phyloP scores from a whole-genome alignment of 1,284 basidiomycete genomes.

The Hymenochaete sp. region DNA sequence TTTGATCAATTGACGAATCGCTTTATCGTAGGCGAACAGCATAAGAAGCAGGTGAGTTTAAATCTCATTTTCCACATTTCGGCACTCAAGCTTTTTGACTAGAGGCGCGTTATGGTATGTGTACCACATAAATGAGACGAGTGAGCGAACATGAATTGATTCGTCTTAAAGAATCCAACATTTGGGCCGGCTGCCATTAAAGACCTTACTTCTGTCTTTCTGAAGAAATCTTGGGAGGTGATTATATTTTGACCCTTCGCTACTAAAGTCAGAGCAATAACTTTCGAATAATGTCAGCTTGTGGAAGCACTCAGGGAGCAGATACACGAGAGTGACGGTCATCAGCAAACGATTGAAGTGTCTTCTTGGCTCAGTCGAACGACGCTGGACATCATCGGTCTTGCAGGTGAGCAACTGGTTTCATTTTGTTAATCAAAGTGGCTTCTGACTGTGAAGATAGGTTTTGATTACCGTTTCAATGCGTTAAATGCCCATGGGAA shows the following conservation, averaged over 20 bases:
- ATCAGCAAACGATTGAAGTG: constrained; percentile 26
- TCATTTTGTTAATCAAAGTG: background rate
- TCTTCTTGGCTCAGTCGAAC: constrained; percentile 33
- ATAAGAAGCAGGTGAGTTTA: constrained; percentile 14
- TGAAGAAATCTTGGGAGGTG: constrained; percentile 18
- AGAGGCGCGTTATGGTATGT: constrained; percentile 16
- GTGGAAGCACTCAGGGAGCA: constrained; percentile 12
- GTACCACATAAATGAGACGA: background rate
- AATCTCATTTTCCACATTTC: background rate
- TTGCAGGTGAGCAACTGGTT: constrained; percentile 28
- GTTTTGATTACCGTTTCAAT: constrained; percentile 63
- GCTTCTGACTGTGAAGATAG: constrained; percentile 23
- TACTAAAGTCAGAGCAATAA: no score
- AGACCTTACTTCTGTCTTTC: constrained; percentile 19
- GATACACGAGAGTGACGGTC: background rate
- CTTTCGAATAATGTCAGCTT: constrained; percentile 2
- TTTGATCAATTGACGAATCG: background rate
- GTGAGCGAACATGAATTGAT: background rate
- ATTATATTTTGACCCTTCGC: no score
- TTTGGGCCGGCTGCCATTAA: constrained; percentile 19
- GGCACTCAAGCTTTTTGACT: background rate
- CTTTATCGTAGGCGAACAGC: constrained; percentile 11
- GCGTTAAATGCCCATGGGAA: constrained; percentile 20
- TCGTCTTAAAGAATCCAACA: constrained; percentile 17
- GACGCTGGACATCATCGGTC: constrained; percentile 42